Evolutionary conservation across 108 stramenopile species (phyloP).

Genomic region (Nannochloropsis salina): DNA sequence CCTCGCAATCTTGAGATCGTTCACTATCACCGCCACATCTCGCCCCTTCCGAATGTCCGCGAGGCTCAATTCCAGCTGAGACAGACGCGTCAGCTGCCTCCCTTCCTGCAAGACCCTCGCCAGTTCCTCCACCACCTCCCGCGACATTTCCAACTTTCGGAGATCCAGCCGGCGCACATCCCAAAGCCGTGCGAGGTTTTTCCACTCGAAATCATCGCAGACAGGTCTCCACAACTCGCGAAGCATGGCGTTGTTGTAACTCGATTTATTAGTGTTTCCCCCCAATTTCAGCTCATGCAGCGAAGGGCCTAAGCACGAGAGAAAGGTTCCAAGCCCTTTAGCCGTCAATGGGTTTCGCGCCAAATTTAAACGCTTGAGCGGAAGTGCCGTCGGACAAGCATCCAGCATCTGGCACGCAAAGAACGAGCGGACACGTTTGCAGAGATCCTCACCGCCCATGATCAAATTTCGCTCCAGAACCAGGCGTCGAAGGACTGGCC

Average conservation of each 20-base stretch:
- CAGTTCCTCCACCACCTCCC: not conserved
- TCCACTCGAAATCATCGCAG: no score
- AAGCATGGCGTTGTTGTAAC: not conserved
- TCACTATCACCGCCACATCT: slow-evolving; percentile 13
- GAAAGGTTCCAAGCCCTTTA: not conserved
- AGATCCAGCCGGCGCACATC: not conserved
- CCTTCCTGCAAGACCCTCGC: not conserved
- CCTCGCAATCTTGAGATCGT: not conserved
- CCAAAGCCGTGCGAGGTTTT: not conserved
- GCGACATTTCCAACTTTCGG: not conserved
- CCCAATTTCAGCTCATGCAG: not conserved
- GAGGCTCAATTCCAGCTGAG: not conserved
- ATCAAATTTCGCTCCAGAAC: slow-evolving; percentile 10
- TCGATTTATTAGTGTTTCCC: not conserved
- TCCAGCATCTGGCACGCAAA: not conserved
- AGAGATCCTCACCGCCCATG: not conserved
- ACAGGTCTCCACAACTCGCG: not conserved
- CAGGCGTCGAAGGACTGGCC: not conserved
- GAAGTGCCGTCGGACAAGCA: not conserved
- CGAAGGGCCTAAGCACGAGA: not conserved
- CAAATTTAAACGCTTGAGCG: not conserved
- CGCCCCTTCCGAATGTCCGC: not conserved
- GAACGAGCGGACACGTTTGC: not conserved
- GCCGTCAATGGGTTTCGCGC: slow-evolving; percentile 16
- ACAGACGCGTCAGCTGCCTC: not conserved